Percentiles rank a stretch among this genome's conserved stretches.
phyloP scores from a whole-genome alignment of 2,329 filamentous ascomycete species.

The Pezizomycotina sp. region DNA sequence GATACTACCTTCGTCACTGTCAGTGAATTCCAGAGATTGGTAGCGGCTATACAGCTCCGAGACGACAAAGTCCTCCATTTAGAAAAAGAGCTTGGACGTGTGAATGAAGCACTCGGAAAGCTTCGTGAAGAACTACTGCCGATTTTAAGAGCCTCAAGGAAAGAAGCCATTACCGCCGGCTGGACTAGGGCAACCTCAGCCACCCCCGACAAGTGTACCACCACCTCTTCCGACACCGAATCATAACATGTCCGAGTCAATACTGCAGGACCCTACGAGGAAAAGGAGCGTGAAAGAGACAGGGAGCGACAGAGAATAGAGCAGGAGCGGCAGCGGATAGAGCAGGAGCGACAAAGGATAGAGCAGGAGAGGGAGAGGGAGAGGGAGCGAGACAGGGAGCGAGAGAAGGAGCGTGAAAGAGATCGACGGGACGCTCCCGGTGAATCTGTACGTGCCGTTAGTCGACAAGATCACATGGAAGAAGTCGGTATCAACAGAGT shows the following conservation, averaged over 20 bases:
- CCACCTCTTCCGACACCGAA: constrained; percentile 13
- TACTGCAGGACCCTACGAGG: too few species aligned
- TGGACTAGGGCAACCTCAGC: not conserved
- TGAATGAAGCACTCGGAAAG: constrained; percentile 76
- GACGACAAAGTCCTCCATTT: constrained; percentile 77
- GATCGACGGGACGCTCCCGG: too few species aligned
- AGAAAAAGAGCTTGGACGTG: constrained; percentile 64
- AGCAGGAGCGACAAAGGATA: constrained; percentile 8
- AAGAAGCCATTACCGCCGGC: constrained; percentile 52
- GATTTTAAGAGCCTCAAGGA: constrained; percentile 76
- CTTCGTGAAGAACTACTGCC: constrained; percentile 83
- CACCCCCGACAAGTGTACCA: not conserved
- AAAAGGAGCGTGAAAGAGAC: too few species aligned
- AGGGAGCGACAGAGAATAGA: constrained; percentile 4
- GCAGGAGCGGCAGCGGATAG: constrained; percentile 10
- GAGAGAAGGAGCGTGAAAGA: constrained; percentile 6
- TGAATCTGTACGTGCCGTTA: too few species aligned
- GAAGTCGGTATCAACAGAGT: too few species aligned
- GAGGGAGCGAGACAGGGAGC: not conserved
- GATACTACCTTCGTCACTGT: constrained; percentile 19
- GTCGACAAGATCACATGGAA: too few species aligned
- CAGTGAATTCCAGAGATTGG: constrained; percentile 74
- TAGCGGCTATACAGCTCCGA: constrained; percentile 72
- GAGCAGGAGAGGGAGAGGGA: constrained; percentile 4
- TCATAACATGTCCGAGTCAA: constrained; percentile 14